Percentiles rank a stretch among this genome's conserved stretches.
These are phyloP conservation scores for Boechera stricta DNA, from an alignment of 345 rosid genomes.

Conservation along the genomic window DNA sequence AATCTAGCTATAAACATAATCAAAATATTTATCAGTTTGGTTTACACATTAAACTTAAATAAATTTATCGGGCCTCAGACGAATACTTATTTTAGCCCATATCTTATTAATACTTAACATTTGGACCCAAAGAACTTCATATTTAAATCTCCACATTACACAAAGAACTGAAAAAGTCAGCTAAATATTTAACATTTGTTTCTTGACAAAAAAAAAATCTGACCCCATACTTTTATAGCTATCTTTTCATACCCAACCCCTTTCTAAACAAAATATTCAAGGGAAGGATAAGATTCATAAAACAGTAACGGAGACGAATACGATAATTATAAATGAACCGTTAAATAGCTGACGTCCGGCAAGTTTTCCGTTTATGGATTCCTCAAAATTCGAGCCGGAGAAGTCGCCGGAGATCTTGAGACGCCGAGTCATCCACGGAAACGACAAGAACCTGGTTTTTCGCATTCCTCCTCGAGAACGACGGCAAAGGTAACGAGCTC, in stretches of 20 bases:
- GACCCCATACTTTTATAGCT: constrained; percentile 31
- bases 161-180: constrained; percentile 29
- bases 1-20: too few relatives aligned
- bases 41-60: neutral
- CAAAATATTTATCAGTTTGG: neutral
- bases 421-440: constrained; percentile 60
- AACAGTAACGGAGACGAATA: constrained; percentile 7
- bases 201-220: constrained; percentile 11
- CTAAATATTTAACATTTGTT: constrained; percentile 12
- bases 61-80: neutral
- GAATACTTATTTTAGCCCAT: neutral
- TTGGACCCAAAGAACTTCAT: neutral
- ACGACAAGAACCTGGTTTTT: constrained; percentile 37
- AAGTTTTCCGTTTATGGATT: neutral
- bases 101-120: neutral
- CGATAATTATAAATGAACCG: constrained; percentile 5
- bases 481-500: constrained; percentile 69
- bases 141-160: neutral
- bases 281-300: constrained; percentile 9
- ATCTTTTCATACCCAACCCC: constrained; percentile 1
- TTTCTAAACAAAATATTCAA: constrained; percentile 15
- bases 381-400: constrained; percentile 58
- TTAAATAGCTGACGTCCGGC: constrained; percentile 26
- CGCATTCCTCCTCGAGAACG: constrained; percentile 55
- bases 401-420: constrained; percentile 69